Base-by-base conservation (phyloP, 2,329 filamentous ascomycete genomes). In the Talaromyces funiculosus region DNA sequence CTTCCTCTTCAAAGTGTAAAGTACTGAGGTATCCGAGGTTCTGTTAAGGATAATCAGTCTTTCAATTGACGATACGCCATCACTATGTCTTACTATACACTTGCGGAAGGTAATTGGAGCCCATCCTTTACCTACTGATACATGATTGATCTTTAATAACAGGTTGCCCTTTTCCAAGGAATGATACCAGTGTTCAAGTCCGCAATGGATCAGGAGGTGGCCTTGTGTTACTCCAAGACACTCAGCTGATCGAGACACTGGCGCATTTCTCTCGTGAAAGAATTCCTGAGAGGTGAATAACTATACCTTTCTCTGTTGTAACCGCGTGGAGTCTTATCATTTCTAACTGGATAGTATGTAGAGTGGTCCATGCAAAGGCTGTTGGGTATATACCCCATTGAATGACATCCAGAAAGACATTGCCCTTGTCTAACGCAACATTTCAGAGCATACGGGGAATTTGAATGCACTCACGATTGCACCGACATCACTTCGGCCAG, bases 251-350 rank as follows among this genome's bases (percentile, higher is more conserved):
- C 61, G 83, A 86, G 63, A 80, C 82, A 0, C 72, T 87, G 0
- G 80, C 84, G 1, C 84, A 86, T 67, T 87, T 87, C 66, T 80
- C 83, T 61, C 78, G 84, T 6, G 84, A 87, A 70, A 75, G 85
- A 22, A 87, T 87, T 18, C 84, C 84, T 0, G 84, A 86, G 68
- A 73, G 84, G 70, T 70, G 22, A 31, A 55, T 20, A 26, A 10
- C 31, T n/a, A n/a, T n/a, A 22, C 18, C 20, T 51, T 58, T 60
- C 22, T 29, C 16, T 26, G 2, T 29, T 47, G 18, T n/a, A 26
- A 26, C 7, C 14, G 61, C 33, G 37, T 22, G 38, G 3, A 42
- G 8, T 10, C 38, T n/a, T 20, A 33, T 38, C 9, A 7, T 43
- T 58, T 18, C 42, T 49, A n/a, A 58, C 35, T 26, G 1, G 8